Percentiles rank a stretch among this genome's conserved stretches.
These are phyloP conservation scores for Moniliophthora roreri DNA, from an alignment of 1,284 basidiomycete genomes.

Conservation along the genomic window DNA sequence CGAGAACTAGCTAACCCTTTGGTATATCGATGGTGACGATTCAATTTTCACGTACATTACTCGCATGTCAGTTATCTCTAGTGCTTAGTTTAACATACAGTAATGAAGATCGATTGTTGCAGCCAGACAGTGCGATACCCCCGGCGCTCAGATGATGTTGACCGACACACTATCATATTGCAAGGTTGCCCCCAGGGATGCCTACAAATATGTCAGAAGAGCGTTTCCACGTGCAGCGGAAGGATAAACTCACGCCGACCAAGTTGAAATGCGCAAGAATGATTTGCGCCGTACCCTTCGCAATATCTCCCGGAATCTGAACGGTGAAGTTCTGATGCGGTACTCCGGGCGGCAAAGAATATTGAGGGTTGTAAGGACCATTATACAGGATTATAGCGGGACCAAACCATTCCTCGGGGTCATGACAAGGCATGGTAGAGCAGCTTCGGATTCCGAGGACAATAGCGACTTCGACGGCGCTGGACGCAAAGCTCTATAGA, in stretches of 20 bases:
- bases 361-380: not conserved
- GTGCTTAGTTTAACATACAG: too few relatives aligned
- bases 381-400: not conserved
- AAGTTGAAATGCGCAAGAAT: not conserved
- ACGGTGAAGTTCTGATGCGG: constrained; percentile 3
- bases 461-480: not conserved
- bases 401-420: not conserved
- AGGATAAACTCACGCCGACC: not conserved
- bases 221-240: too few relatives aligned
- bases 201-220: not conserved
- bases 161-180: not conserved
- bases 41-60: too few relatives aligned
- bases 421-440: not conserved
- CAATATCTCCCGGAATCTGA: not conserved
- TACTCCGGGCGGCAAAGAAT: not conserved
- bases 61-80: too few relatives aligned
- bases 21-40: too few relatives aligned
- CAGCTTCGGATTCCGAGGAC: constrained; percentile 1
- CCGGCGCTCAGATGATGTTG: not conserved
- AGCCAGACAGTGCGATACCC: too few relatives aligned
- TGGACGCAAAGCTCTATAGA: too few relatives aligned
- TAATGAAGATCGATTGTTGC: too few relatives aligned
- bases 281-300: not conserved
- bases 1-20: too few relatives aligned
- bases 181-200: not conserved